A percentile compares a stretch with the other conserved stretches of the same genome.
Evolutionary conservation across 1,139 yeast genomes (phyloP).

Genomic region (Geotrichum australiense): DNA sequence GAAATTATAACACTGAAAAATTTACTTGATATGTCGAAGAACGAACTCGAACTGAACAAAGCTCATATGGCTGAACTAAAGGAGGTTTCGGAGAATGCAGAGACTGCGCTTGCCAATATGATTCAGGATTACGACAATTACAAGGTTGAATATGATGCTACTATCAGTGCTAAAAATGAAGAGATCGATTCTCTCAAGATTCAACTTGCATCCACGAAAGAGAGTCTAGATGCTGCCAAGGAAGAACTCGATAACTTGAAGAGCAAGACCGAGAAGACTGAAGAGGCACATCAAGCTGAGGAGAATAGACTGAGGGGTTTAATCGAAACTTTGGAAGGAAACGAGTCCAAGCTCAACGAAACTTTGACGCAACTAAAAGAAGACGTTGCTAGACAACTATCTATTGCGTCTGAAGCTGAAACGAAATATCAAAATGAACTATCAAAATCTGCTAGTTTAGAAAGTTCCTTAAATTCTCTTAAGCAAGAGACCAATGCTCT

Average conservation of each 20-base stretch:
- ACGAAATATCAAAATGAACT: constrained; percentile 53
- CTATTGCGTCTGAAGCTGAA: constrained; percentile 47
- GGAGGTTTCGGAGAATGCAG: constrained; percentile 44
- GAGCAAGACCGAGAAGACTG: constrained; percentile 24
- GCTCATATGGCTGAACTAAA: constrained; percentile 47
- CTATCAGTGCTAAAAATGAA: constrained; percentile 36
- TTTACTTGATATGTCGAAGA: constrained; percentile 39
- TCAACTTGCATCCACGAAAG: constrained; percentile 32
- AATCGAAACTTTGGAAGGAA: constrained; percentile 39
- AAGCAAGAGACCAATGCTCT: constrained; percentile 41
- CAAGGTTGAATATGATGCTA: constrained; percentile 37
- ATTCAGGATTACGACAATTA: constrained; percentile 41
- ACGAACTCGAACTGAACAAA: constrained; percentile 44
- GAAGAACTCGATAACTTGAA: constrained; percentile 14
- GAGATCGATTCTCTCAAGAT: constrained; percentile 39
- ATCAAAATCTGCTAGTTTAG: constrained; percentile 50
- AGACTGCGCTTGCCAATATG: constrained; percentile 41
- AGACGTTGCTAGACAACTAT: constrained; percentile 49
- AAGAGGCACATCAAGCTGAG: constrained; percentile 29
- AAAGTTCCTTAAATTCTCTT: constrained; percentile 40
- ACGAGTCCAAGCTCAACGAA: constrained; percentile 33
- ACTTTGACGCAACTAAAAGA: constrained; percentile 28
- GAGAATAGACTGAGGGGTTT: constrained; percentile 37
- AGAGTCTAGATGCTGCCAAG: constrained; percentile 25
- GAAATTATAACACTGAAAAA: constrained; percentile 35